A percentile compares a stretch with the other conserved stretches of the same genome.
These are phyloP conservation scores for Serendipita sp. DNA, from an alignment of 768 basidiomycete genomes.

Conservation along the genomic window DNA sequence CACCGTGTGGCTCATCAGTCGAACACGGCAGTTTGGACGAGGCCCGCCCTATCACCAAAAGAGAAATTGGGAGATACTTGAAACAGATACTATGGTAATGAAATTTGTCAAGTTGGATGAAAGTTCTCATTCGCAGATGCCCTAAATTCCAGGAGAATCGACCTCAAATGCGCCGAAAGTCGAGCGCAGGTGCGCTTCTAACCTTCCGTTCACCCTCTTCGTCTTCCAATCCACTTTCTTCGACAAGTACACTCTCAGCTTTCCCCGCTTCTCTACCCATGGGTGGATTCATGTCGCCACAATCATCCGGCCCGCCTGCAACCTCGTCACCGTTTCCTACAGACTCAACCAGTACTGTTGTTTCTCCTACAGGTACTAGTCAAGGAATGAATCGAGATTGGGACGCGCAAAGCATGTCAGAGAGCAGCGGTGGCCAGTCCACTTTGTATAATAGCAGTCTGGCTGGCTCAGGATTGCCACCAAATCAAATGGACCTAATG, in stretches of 20 bases:
- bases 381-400: not conserved
- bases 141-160: not conserved
- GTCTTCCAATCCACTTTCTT: conserved; percentile 4
- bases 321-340: not conserved
- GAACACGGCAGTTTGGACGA: too few species aligned
- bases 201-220: not conserved
- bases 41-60: too few species aligned
- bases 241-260: not conserved
- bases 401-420: not conserved
- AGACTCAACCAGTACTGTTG: not conserved
- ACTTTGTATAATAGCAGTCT: not conserved
- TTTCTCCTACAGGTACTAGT: not conserved
- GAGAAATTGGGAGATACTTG: too few species aligned
- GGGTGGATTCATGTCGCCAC: not conserved
- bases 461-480: not conserved
- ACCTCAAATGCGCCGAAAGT: conserved; percentile 6
- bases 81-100: too few species aligned
- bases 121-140: too few species aligned
- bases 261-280: not conserved
- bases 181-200: conserved; percentile 1
- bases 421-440: not conserved
- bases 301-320: not conserved
- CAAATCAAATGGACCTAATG: conserved; percentile 28
- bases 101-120: too few species aligned
- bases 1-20: too few species aligned